Evolutionary conservation across 2,329 filamentous ascomycete species (phyloP).

Genomic region (Ophiognomonia clavigignenti-juglandacearum): DNA sequence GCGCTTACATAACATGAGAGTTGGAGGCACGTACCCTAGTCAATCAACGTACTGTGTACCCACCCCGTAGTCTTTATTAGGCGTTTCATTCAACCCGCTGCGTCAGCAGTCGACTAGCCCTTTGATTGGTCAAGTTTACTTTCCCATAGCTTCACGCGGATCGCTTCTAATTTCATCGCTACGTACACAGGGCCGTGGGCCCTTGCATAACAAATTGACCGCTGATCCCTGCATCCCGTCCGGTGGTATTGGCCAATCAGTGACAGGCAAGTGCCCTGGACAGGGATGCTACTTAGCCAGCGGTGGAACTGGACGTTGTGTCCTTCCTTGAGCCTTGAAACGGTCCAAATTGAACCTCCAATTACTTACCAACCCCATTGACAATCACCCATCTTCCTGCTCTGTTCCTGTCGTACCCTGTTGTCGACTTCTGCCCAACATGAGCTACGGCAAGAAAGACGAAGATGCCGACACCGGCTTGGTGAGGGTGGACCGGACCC

Average conservation of each 20-base stretch:
- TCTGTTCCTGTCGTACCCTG: conserved; percentile 15
- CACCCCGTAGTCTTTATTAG: too few species aligned
- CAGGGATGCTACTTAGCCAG: background rate
- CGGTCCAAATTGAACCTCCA: background rate
- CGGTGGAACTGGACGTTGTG: background rate
- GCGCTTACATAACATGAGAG: too few species aligned
- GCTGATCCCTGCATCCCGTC: too few species aligned
- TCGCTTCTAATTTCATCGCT: too few species aligned
- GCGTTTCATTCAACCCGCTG: too few species aligned
- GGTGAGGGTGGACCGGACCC: conserved; percentile 95
- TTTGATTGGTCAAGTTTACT: too few species aligned
- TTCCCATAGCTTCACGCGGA: too few species aligned
- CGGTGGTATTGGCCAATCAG: background rate
- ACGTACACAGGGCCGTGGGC: too few species aligned
- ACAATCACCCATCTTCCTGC: conserved; percentile 5
- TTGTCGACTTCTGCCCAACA: conserved; percentile 44
- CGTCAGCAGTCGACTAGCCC: too few species aligned
- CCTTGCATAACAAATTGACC: too few species aligned
- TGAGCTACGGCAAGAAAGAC: conserved; percentile 99
- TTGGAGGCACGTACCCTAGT: too few species aligned
- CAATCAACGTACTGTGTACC: too few species aligned
- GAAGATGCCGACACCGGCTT: conserved; percentile 92
- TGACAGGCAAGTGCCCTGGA: background rate
- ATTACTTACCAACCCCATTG: background rate
- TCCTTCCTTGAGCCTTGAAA: background rate